Evolutionary conservation across 176 grass and related monocot species (phyloP).

Genomic region (Chloris gayana): DNA sequence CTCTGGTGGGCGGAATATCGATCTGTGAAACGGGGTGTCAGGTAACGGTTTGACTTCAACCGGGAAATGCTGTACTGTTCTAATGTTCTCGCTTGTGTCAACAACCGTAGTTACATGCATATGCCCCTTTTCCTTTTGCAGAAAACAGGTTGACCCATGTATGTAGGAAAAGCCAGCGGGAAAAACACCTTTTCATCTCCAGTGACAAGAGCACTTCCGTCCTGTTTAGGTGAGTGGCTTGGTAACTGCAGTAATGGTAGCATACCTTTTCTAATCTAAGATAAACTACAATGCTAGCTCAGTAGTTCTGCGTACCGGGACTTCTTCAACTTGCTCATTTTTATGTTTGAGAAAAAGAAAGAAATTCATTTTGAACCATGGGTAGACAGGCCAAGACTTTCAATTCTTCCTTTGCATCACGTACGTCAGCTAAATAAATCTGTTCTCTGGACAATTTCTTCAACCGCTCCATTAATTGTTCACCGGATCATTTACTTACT

Average conservation of each 20-base stretch:
- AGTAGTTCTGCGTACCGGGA: not conserved
- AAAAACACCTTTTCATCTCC: slow-evolving; percentile 19
- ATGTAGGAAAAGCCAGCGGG: slow-evolving; percentile 16
- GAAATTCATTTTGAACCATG: not conserved
- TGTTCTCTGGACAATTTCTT: not conserved
- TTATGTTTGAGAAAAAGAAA: not conserved
- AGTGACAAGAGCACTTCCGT: slow-evolving; percentile 15
- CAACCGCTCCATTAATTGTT: not conserved
- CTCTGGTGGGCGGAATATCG: slow-evolving; percentile 33
- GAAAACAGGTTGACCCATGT: slow-evolving; percentile 40
- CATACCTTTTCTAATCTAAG: not conserved
- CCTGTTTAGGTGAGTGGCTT: slow-evolving; percentile 16
- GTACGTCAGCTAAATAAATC: slow-evolving; percentile 10
- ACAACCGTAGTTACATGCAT: slow-evolving; percentile 10
- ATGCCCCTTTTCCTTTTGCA: slow-evolving; percentile 7
- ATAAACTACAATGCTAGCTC: not conserved
- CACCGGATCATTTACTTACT: not conserved
- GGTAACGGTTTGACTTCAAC: slow-evolving; percentile 46
- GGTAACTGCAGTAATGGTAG: slow-evolving; percentile 1
- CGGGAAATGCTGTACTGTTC: not conserved
- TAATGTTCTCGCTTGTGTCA: not conserved
- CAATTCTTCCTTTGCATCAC: slow-evolving; percentile 4
- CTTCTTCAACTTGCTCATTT: not conserved
- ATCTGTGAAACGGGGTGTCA: slow-evolving; percentile 43
- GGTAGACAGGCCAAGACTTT: not conserved